phyloP scores from a whole-genome alignment of 148 eudicot species.

The Vaccinium myrtillus region DNA sequence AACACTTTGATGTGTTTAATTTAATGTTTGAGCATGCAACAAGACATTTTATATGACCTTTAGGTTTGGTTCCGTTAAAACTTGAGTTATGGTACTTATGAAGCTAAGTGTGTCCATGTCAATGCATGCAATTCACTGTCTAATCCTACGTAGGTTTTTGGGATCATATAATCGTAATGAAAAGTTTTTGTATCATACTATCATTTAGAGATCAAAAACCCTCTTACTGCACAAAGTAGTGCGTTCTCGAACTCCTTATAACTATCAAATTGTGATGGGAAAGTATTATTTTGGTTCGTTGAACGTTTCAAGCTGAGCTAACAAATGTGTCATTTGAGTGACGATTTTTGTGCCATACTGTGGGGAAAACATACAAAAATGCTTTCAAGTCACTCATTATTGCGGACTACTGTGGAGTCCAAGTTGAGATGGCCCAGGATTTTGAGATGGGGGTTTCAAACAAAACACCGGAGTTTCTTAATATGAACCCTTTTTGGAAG shows the following conservation, averaged over 20 bases:
- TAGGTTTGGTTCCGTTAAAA: not conserved
- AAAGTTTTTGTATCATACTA: not conserved
- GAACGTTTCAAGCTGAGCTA: not conserved
- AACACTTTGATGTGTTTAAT: not conserved
- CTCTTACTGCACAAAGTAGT: not conserved
- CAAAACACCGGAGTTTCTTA: slow-evolving; percentile 64
- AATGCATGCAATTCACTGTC: not conserved
- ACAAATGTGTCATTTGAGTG: not conserved
- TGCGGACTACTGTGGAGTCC: slow-evolving; percentile 59
- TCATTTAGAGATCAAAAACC: not conserved
- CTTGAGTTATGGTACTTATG: not conserved
- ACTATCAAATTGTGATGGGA: not conserved
- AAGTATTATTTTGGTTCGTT: not conserved
- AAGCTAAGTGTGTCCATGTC: not conserved
- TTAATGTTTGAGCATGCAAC: not conserved
- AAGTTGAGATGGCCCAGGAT: slow-evolving; percentile 48
- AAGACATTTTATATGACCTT: not conserved
- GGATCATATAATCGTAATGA: not conserved
- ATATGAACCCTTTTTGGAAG: slow-evolving; percentile 84
- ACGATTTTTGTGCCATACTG: not conserved
- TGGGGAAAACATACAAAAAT: slow-evolving; percentile 50
- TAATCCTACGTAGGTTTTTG: not conserved
- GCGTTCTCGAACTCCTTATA: not conserved
- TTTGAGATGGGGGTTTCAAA: slow-evolving; percentile 75
- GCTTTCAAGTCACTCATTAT: slow-evolving; percentile 67